Percentiles rank a stretch among this genome's conserved stretches.
These are phyloP conservation scores for Alternaria postmessia DNA, from an alignment of 2,329 filamentous ascomycete species.

Conservation along the genomic window DNA sequence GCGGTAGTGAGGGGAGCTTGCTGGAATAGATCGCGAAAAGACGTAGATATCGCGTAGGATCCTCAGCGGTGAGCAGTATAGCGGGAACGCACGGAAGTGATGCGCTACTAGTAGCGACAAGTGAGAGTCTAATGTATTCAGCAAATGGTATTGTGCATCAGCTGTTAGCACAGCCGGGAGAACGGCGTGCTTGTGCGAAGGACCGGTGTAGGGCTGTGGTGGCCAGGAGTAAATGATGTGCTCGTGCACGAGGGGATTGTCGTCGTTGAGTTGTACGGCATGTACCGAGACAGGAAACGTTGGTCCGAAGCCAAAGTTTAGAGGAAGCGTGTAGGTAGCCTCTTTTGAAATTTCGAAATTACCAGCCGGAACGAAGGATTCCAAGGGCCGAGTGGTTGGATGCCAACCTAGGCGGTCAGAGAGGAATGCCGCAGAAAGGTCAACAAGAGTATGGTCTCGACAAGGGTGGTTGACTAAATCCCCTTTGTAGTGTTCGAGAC, in stretches of 20 bases:
- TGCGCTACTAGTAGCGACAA: constrained; percentile 43
- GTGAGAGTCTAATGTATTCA: constrained; percentile 39
- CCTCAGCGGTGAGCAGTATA: constrained; percentile 43
- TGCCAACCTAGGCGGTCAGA: constrained; percentile 48
- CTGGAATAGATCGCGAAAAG: constrained; percentile 36
- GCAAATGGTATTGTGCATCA: constrained; percentile 28
- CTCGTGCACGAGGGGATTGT: constrained; percentile 36
- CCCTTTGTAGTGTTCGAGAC: constrained; percentile 49
- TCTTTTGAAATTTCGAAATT: constrained; percentile 26
- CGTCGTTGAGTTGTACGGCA: constrained; percentile 31
- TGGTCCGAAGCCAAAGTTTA: constrained; percentile 48
- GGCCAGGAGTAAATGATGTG: constrained; percentile 52
- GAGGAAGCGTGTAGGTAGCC: constrained; percentile 38
- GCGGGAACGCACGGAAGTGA: constrained; percentile 47
- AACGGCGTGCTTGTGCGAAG: constrained; percentile 39
- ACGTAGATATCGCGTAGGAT: constrained; percentile 47
- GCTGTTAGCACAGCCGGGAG: constrained; percentile 45
- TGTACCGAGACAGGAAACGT: constrained; percentile 37
- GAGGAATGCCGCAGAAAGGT: constrained; percentile 41
- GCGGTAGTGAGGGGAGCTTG: constrained; percentile 23
- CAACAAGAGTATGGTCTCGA: constrained; percentile 41
- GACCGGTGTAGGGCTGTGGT: constrained; percentile 24
- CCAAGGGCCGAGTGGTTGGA: constrained; percentile 40
- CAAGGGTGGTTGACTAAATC: constrained; percentile 49
- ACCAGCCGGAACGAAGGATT: constrained; percentile 33